These are phyloP conservation scores for Kurtzmaniella quercitrusa DNA, from an alignment of 1,139 yeast genomes.

Conservation along the genomic window DNA sequence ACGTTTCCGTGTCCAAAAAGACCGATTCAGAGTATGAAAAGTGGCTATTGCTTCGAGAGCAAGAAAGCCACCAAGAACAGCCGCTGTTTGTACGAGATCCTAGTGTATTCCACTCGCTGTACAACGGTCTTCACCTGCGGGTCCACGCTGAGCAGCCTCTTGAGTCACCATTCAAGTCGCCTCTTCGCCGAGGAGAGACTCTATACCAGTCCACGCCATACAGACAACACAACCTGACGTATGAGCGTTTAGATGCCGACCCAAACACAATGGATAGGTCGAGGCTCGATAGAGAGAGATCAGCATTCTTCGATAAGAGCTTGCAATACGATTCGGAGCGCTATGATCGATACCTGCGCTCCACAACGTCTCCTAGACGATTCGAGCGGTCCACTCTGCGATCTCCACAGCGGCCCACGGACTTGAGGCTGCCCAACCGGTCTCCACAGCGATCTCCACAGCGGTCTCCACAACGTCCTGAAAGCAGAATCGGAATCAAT, in stretches of 20 bases:
- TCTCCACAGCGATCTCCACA: neutral
- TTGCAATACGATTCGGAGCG: neutral
- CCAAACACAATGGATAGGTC: neutral
- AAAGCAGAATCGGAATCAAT: neutral
- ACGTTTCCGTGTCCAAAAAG: slow-evolving; percentile 8
- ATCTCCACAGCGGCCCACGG: neutral
- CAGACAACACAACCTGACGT: neutral
- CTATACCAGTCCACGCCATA: slow-evolving; percentile 1
- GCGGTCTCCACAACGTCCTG: neutral
- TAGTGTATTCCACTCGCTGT: neutral
- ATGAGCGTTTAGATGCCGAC: neutral
- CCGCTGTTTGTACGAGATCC: neutral
- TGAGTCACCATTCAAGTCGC: slow-evolving; percentile 8
- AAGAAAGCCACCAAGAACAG: neutral
- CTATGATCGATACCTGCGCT: neutral
- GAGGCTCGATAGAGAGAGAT: neutral
- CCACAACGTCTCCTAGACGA: neutral
- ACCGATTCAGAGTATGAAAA: neutral
- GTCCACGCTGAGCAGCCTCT: slow-evolving; percentile 4
- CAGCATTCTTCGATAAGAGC: neutral
- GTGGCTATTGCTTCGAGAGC: neutral
- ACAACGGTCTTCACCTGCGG: neutral
- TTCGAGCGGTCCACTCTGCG: neutral
- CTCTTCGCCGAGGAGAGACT: slow-evolving; percentile 2
- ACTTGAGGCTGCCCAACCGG: neutral